phyloP scores from a whole-genome alignment of 2,329 filamentous ascomycete species.

The Ophiostoma ulmi region DNA sequence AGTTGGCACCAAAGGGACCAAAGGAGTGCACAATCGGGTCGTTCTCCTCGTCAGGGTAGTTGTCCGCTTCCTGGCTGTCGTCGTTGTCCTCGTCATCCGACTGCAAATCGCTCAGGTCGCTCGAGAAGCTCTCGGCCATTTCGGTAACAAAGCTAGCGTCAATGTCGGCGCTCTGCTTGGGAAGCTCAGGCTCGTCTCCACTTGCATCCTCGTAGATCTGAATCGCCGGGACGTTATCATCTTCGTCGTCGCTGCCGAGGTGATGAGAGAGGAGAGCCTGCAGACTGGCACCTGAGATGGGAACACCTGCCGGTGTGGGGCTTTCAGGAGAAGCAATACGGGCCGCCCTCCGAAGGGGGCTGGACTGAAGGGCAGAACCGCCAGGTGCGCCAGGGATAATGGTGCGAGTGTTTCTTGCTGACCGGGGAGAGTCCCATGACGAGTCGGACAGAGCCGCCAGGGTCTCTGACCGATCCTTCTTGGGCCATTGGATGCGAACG shows the following conservation, averaged over 20 bases:
- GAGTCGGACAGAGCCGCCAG: constrained; percentile 55
- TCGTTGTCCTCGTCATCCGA: constrained; percentile 59
- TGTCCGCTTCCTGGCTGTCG: constrained; percentile 67
- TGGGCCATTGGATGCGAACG: constrained; percentile 84
- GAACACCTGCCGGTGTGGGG: constrained; percentile 46
- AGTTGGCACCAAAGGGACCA: constrained; percentile 79
- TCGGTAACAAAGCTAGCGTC: constrained; percentile 49
- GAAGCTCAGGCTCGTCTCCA: constrained; percentile 49
- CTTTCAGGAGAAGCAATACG: constrained; percentile 73
- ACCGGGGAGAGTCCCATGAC: constrained; percentile 60
- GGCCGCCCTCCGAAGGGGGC: constrained; percentile 51
- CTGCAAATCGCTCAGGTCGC: constrained; percentile 49
- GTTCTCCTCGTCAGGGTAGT: constrained; percentile 86
- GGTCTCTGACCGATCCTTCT: constrained; percentile 38
- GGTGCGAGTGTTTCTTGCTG: constrained; percentile 27
- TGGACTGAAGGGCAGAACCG: constrained; percentile 47
- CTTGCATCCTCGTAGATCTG: constrained; percentile 70
- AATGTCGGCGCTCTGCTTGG: constrained; percentile 32
- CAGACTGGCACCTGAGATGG: constrained; percentile 41
- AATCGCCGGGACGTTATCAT: constrained; percentile 40
- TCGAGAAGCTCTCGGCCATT: constrained; percentile 50
- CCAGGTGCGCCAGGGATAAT: constrained; percentile 29
- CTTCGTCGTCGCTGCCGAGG: constrained; percentile 29
- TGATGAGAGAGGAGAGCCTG: constrained; percentile 41
- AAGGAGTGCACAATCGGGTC: constrained; percentile 91